Evolutionary conservation across 2,329 filamentous ascomycete species (phyloP), one percentile per base, ranked within the genome.

Genomic region (Colletotrichum sp.): DNA sequence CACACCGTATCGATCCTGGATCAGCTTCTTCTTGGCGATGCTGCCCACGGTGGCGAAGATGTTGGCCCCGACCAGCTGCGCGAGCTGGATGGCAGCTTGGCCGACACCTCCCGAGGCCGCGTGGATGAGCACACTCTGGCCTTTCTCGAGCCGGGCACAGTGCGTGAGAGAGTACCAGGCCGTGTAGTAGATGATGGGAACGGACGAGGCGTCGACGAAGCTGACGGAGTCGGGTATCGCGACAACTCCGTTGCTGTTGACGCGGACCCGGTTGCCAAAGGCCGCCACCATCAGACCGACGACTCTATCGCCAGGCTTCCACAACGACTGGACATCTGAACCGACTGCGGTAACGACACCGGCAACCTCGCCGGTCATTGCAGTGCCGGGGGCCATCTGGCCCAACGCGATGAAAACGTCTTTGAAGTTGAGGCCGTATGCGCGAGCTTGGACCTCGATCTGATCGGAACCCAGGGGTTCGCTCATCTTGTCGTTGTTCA

Each of bases 141-240:
- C 81, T 4, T 52, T 13, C 6, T 73, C 55, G 1, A 86, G 36
- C 3, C 78, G 59, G 1, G 82, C 83, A 9, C 81, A 69, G 34
- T 84, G 69, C 6, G 62, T 15, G 16, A 79, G 73, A 2, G 79
- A 82, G 64, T 85, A 81, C 1, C 28, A 52, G 10, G 82, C 84
- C 1, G 83, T 85, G 15, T 67, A 32, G 63, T 79, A 85, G 5
- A 80, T 77, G 2, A 80, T 12, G 0, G 78, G 80, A 2, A 85
- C 15, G 0, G 79, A 80, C 4, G 86, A 86, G 2, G 83, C 86
- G 3, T 81, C 80, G 39, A 83, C 82, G 55, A 87, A 86, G 0
- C 80, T 78, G 75, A 88, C 80, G 12, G 80, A 79, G 1, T 80
- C 79, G 1, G 87, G 86, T 3, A 90, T 84, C 12, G 83, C 80